Evolutionary conservation across 257 asterid species (phyloP), one percentile per base, ranked within the genome.

Genomic region (Solanum pimpinellifolium): DNA sequence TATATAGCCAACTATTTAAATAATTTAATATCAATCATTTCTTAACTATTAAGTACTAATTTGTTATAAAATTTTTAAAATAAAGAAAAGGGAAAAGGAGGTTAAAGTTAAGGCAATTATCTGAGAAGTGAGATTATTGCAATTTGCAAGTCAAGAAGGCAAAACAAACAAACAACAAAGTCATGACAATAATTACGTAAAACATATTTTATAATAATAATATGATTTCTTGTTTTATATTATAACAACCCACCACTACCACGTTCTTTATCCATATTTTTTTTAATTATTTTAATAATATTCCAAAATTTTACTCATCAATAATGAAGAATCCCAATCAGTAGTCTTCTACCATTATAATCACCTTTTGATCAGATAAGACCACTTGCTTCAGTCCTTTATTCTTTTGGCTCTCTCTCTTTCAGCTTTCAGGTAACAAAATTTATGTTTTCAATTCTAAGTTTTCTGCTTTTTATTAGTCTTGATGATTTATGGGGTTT

Each of bases 231-330:
- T 83, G 82, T 78, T 84, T 83, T 83, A 33, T 73, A 86, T 69
- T 91, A 86, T 88, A 85, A 83, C 83, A 90, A 90, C 90, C 88
- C 72, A 80, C 86, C 92, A 85, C 88, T 74, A 76, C 91, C 91
- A 88, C 90, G 80, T 88, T 90, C 56, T 92, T 90, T 80, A 88
- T 87, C 90, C 88, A 11, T 25, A 2, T 85, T 42, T 59, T 44
- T 6, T 23, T 7, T 20, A 33, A 33, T 16, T 16, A 20, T 7
- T 20, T 6, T 14, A 13, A 12, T 68, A 69, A 74, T 80, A n/a
- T 27, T 86, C 85, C 11, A 39, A 31, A 16, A 52, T 56, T 84
- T 69, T 86, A 83, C 88, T 77, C 86, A 86, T 88, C 84, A 80
- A 68, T 89, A 83, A 86, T 66, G 66, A 83, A 90, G 90, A 90